Conservation (phyloP, 2,329 filamentous ascomycete genomes). For the Trichoderma koningiopsis region DNA sequence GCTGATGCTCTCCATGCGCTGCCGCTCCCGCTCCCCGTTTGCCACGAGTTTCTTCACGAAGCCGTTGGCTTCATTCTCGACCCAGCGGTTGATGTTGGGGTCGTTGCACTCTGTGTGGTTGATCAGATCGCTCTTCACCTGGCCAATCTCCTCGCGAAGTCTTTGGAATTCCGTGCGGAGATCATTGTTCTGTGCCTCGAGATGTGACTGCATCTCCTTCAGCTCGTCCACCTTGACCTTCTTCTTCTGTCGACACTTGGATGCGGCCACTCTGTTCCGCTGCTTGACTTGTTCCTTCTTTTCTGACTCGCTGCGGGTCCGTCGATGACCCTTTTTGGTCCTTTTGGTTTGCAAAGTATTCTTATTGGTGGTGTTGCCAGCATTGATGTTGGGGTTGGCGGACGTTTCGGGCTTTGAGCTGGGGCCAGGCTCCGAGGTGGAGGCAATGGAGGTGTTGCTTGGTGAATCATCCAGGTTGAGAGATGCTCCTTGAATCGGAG, state of each 20-base stretch:
- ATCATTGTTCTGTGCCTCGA: constrained; percentile 48
- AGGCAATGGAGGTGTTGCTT: not conserved
- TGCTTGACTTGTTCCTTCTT: constrained; percentile 36
- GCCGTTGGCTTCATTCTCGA: constrained; percentile 53
- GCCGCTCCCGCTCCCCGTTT: not conserved
- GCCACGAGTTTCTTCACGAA: constrained; percentile 42
- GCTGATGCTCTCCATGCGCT: not conserved
- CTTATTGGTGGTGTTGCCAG: not conserved
- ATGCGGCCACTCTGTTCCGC: constrained; percentile 71
- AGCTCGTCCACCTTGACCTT: constrained; percentile 55
- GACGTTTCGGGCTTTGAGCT: not conserved
- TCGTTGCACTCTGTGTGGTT: constrained; percentile 56
- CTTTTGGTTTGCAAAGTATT: not conserved
- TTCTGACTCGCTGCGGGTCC: not conserved
- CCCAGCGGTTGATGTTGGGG: constrained; percentile 56
- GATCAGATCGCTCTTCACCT: constrained; percentile 55
- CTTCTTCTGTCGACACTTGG: constrained; percentile 72
- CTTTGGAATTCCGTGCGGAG: constrained; percentile 48
- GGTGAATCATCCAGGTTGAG: not conserved
- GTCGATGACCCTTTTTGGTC: not conserved
- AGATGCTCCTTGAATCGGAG: not conserved
- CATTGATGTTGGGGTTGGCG: not conserved
- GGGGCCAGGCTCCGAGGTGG: not conserved
- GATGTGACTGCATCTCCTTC: constrained; percentile 46
- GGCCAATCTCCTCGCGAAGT: constrained; percentile 48